Conservation (phyloP, 208 protist genomes). For the Leishmania braziliensis region DNA sequence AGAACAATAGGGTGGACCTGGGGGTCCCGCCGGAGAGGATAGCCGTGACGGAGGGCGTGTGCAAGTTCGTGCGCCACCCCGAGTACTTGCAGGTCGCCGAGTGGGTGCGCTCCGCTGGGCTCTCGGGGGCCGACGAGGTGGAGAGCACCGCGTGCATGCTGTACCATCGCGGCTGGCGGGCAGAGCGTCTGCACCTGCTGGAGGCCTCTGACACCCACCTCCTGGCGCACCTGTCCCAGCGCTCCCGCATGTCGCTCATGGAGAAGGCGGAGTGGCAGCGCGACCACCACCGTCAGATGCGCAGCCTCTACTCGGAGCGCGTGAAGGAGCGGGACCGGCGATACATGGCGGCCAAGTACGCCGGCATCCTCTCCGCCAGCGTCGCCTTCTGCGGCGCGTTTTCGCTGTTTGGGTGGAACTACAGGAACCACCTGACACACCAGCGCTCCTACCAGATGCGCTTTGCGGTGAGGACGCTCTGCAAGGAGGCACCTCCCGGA, state of each 20-base stretch:
- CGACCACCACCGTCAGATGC: conserved; percentile 83
- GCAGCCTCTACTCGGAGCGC: conserved; percentile 81
- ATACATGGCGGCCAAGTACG: conserved; percentile 88
- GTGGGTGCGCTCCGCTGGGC: conserved; percentile 79
- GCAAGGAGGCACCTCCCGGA: background rate
- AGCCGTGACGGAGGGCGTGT: conserved; percentile 56
- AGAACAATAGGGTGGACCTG: conserved; percentile 82
- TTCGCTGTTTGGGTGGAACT: conserved; percentile 91
- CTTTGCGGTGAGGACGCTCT: conserved; percentile 56
- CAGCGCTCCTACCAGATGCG: conserved; percentile 62
- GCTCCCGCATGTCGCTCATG: conserved; percentile 78
- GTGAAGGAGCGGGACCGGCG: conserved; percentile 85
- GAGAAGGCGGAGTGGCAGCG: conserved; percentile 91
- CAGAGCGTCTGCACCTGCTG: conserved; percentile 80
- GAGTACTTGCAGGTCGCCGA: conserved; percentile 70
- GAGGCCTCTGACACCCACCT: conserved; percentile 70
- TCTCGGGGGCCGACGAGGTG: conserved; percentile 45
- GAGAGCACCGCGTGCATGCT: conserved; percentile 80
- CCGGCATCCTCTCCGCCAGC: conserved; percentile 81
- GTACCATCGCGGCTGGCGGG: conserved; percentile 82
- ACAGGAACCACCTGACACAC: conserved; percentile 86
- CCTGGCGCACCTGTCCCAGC: conserved; percentile 77
- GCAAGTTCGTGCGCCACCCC: conserved; percentile 49
- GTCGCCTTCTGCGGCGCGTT: conserved; percentile 81
- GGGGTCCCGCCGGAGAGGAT: conserved; percentile 82